Evolutionary conservation across 2,329 filamentous ascomycete species (phyloP).

Genomic region (Aurifilum marmelostoma): DNA sequence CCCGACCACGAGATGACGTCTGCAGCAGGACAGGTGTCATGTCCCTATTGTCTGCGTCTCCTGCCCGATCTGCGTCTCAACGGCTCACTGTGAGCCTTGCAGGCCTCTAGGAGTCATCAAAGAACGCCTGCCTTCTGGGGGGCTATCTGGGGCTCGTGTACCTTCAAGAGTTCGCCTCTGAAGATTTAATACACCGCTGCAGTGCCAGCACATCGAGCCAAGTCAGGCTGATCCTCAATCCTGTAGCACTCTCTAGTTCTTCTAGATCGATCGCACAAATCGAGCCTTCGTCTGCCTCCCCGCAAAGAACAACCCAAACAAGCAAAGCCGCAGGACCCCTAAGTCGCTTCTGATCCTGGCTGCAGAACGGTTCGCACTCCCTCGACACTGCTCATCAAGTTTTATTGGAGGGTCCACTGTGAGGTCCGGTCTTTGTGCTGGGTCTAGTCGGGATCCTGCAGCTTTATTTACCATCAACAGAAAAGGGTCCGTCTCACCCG

Average conservation of each 20-base stretch:
- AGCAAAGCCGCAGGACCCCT: conserved; percentile 7
- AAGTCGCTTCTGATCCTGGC: neutral
- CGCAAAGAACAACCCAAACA: neutral
- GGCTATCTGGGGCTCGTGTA: neutral
- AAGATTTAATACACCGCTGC: conserved; percentile 3
- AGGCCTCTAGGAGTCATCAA: neutral
- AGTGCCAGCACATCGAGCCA: neutral
- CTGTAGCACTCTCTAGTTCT: neutral
- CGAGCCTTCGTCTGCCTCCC: neutral
- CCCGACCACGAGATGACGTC: conserved; percentile 26
- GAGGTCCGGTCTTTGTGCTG: neutral
- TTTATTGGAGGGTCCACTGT: neutral
- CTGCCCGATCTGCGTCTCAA: conserved; percentile 3
- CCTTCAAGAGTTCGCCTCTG: neutral
- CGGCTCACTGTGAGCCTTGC: conserved; percentile 6
- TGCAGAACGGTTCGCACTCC: neutral
- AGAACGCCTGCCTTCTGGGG: neutral
- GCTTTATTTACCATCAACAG: conserved; percentile 3
- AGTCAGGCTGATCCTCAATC: neutral
- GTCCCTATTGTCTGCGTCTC: conserved; percentile 18
- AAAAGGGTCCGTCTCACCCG: neutral
- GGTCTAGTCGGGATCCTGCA: conserved; percentile 1
- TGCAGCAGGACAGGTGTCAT: conserved; percentile 29
- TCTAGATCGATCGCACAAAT: neutral
- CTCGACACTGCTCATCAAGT: neutral